Evolutionary conservation across 2,329 filamentous ascomycete genomes (phyloP).

Genomic region (Verticillium klebahnii): DNA sequence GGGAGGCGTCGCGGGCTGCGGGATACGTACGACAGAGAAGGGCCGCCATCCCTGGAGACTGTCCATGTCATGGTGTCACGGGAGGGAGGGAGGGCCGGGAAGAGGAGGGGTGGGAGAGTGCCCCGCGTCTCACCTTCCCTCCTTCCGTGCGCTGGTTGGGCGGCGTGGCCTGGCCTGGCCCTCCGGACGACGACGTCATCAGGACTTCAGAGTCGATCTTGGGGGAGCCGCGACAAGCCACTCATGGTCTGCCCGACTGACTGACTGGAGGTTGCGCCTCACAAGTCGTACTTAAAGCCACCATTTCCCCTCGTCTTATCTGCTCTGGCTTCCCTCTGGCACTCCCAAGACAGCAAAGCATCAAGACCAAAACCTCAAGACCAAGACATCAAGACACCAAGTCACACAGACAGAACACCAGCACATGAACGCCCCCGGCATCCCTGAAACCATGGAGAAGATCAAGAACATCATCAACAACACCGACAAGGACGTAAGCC

Average conservation of each 20-base stretch:
- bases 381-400: background rate
- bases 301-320: background rate
- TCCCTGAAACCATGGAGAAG: conserved; percentile 9
- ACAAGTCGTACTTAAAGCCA: background rate
- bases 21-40: background rate
- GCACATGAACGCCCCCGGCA: background rate
- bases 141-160: too few species aligned
- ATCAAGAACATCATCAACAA: conserved; percentile 15
- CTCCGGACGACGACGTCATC: conserved; percentile 3
- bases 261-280: too few species aligned
- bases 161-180: background rate
- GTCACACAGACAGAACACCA: background rate
- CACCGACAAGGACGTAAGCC: conserved; percentile 12
- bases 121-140: background rate
- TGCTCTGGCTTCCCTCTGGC: too few species aligned
- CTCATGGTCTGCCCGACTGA: too few species aligned
- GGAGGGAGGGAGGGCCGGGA: background rate
- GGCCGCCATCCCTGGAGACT: background rate
- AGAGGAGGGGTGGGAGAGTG: background rate
- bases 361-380: background rate
- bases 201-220: background rate
- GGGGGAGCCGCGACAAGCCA: background rate
- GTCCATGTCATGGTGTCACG: background rate
- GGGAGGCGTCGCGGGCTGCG: background rate
- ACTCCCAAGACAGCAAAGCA: background rate